Evolutionary conservation across 345 rosid genomes (phyloP), one percentile per base, ranked within the genome.

Genomic region (Populus deltoides): DNA sequence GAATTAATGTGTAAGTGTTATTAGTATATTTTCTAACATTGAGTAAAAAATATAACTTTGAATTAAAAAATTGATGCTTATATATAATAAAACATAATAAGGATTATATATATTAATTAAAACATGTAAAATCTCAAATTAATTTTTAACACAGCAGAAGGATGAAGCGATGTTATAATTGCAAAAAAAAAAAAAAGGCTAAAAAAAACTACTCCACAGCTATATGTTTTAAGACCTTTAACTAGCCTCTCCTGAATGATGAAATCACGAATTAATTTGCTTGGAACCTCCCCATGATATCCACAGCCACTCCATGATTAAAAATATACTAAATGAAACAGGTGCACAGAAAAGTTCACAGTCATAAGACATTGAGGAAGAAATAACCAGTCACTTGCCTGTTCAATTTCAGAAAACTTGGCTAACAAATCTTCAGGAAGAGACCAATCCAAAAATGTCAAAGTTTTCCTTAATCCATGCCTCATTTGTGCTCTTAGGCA

Each of bases 401-500:
- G 71, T 53, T 65, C 49, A 36, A 75, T 70, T 75, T 66, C 73
- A 71, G 47, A 63, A 16, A 76, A 66, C 71, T 66, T 89, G 72
- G 88, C 43, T 39, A 91, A 75, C 88, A 90, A 74, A 77, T 94
- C 92, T 1, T 91, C 85, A 0, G 97, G 95, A 75, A 92, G 89
- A 24, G 87, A 86, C 98, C 97, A 88, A 63, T 79, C 33, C 69
- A 53, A 90, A 90, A 75, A 94, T 86, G 74, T 89, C 88, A 0
- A 92, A 84, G 77, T 94, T 94, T 81, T 89, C 87, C 84, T 87
- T 90, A 85, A 93, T 87, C 87, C 95, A 83, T 22, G 65, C 82
- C 72, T 87, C 93, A 33, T 87, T 29, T 5, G 90, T 91, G 78
- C 98, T 92, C 79, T 90, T 92, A 0, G 97, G 98, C 53, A 91